phyloP scores from a whole-genome alignment of 768 basidiomycete species.

The Pisolithus albus region DNA sequence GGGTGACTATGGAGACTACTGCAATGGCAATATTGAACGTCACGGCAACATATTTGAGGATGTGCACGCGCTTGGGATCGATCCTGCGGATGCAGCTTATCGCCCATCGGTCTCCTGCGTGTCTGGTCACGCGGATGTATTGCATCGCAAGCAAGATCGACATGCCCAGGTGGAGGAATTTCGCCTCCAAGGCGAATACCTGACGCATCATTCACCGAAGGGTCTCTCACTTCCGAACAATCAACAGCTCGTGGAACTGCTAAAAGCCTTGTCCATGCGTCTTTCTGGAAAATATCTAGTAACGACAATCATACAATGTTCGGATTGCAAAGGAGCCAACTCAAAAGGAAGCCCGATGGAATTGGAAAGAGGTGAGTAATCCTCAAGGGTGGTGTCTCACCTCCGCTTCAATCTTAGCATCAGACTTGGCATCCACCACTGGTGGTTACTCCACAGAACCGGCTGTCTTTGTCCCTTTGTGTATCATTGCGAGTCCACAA shows the following conservation, averaged over 20 bases:
- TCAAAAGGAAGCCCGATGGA: no score
- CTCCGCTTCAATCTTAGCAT: background rate
- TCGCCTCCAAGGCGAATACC: background rate
- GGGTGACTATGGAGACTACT: background rate
- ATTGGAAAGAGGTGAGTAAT: background rate
- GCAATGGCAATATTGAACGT: background rate
- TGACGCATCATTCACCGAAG: background rate
- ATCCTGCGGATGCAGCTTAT: no score
- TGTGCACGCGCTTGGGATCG: no score
- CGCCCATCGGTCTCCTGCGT: no score
- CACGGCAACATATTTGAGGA: background rate
- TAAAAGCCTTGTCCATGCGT: background rate
- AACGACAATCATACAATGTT: background rate
- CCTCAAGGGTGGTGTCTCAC: no score
- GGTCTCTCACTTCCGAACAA: background rate
- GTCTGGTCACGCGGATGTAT: background rate
- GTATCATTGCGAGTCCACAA: background rate
- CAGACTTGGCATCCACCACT: background rate
- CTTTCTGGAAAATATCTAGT: background rate
- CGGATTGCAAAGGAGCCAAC: background rate
- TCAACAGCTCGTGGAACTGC: background rate
- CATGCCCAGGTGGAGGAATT: background rate
- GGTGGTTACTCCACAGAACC: background rate
- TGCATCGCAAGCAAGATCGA: no score
- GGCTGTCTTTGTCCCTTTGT: background rate